Evolutionary conservation across 2,329 filamentous ascomycete genomes (phyloP).

Genomic region (Emergomyces pasteurianus): DNA sequence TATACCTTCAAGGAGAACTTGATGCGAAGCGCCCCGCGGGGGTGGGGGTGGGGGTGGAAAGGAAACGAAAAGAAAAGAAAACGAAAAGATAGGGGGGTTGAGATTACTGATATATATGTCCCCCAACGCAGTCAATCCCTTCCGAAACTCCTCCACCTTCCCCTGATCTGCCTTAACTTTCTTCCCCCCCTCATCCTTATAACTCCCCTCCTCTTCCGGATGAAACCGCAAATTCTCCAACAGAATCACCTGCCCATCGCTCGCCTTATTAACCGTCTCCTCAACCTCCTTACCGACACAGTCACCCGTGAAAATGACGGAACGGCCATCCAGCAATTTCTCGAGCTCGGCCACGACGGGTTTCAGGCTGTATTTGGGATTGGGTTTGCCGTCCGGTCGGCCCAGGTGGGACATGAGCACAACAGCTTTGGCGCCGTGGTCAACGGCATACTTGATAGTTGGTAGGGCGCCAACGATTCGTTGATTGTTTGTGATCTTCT

Average conservation of each 20-base stretch:
- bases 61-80: background rate
- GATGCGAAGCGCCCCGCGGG: too few relatives aligned
- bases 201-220: constrained; percentile 93
- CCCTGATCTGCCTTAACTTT: constrained; percentile 96
- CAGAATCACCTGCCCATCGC: constrained; percentile 70
- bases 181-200: constrained; percentile 86
- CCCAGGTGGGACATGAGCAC: constrained; percentile 98
- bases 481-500: constrained; percentile 96
- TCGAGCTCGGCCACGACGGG: constrained; percentile 84
- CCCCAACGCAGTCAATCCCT: constrained; percentile 84
- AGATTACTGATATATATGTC: constrained; percentile 88
- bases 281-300: constrained; percentile 84
- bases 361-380: constrained; percentile 89
- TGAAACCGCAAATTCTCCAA: constrained; percentile 99
- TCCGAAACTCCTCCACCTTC: constrained; percentile 85
- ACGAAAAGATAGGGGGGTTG: constrained; percentile 1
- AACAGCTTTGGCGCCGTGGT: constrained; percentile 82
- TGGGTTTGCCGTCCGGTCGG: constrained; percentile 79
- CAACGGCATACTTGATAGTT: constrained; percentile 88
- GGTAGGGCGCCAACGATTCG: constrained; percentile 92
- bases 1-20: too few relatives aligned
- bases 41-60: background rate
- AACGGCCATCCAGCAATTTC: constrained; percentile 68
- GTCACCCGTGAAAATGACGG: constrained; percentile 79
- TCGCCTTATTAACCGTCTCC: constrained; percentile 73